These are phyloP conservation scores for Astrephomene gubernaculifera DNA, from an alignment of 139 green algal genomes.

Conservation along the genomic window DNA sequence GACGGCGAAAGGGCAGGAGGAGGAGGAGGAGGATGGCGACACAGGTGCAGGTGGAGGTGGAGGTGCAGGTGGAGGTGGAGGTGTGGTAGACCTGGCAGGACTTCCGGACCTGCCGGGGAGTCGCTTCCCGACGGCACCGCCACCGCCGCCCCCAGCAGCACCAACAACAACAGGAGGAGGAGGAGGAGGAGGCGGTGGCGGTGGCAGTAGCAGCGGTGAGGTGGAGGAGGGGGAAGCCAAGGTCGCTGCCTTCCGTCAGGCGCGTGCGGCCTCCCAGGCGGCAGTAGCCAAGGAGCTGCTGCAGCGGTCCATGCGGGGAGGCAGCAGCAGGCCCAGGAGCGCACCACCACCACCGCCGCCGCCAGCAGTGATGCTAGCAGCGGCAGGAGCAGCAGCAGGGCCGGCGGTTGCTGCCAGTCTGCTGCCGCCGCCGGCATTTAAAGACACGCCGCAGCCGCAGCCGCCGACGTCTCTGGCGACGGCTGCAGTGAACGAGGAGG, in stretches of 20 bases:
- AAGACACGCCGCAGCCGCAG: neutral
- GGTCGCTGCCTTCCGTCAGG: neutral
- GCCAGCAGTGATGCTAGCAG: neutral
- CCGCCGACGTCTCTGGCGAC: neutral
- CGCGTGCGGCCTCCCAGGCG: neutral
- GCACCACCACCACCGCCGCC: neutral
- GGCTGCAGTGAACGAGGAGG: too few species aligned
- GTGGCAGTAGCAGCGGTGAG: neutral
- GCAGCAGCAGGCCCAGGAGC: too few species aligned
- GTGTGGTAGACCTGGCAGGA: neutral
- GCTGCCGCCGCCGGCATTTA: slow-evolving; percentile 14
- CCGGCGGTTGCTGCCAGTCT: neutral
- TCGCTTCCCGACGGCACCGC: neutral
- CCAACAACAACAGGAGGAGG: too few species aligned
- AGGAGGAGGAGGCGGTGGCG: neutral
- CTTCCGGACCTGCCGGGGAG: slow-evolving; percentile 1
- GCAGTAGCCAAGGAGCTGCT: slow-evolving; percentile 20
- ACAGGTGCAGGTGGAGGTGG: neutral
- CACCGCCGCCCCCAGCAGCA: neutral
- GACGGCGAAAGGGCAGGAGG: neutral
- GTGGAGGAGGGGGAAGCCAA: neutral
- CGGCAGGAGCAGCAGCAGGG: neutral
- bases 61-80: neutral
- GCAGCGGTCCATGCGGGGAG: slow-evolving; percentile 15
- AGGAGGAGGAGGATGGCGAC: neutral